Percentiles rank a stretch among this genome's conserved stretches.
These are phyloP conservation scores for Crassisporium funariophilum DNA, from an alignment of 768 basidiomycete genomes.

Conservation along the genomic window DNA sequence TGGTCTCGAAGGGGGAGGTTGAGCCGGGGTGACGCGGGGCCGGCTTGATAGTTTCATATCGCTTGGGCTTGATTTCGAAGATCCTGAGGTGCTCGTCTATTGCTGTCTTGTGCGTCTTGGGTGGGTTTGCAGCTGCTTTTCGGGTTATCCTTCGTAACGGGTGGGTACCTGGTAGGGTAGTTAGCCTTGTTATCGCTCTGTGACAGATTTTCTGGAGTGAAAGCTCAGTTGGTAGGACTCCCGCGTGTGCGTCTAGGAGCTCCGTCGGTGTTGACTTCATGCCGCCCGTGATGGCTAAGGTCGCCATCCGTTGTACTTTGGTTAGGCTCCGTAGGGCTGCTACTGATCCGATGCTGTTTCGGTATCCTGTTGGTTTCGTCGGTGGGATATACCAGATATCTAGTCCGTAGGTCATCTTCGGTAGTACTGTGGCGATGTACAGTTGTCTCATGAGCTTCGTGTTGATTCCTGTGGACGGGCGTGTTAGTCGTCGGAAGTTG, in stretches of 20 bases:
- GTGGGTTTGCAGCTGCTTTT: conserved; percentile 21
- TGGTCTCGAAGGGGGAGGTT: too few relatives aligned
- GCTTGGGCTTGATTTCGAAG: neutral
- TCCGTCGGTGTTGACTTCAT: conserved; percentile 1
- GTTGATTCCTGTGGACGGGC: conserved; percentile 8
- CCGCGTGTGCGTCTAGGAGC: conserved; percentile 1
- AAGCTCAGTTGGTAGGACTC: neutral
- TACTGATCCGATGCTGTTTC: conserved; percentile 5
- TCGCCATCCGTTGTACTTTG: conserved; percentile 4
- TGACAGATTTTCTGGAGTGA: conserved; percentile 1
- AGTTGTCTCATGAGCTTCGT: conserved; percentile 13
- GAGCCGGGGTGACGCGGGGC: too few relatives aligned
- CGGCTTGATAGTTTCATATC: too few relatives aligned
- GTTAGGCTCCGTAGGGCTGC: neutral
- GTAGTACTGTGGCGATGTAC: conserved; percentile 7
- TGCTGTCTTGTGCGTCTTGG: neutral
- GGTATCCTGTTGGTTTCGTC: neutral
- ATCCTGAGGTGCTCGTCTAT: neutral
- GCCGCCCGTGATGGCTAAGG: conserved; percentile 5
- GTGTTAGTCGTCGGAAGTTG: conserved; percentile 9
- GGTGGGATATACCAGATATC: conserved; percentile 10
- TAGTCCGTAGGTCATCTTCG: conserved; percentile 8
- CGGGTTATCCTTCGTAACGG: conserved; percentile 8
- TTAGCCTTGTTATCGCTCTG: neutral
- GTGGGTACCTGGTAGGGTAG: conserved; percentile 1